These are phyloP conservation scores for Galerina sulciceps DNA, from an alignment of 768 basidiomycete species.

Conservation along the genomic window DNA sequence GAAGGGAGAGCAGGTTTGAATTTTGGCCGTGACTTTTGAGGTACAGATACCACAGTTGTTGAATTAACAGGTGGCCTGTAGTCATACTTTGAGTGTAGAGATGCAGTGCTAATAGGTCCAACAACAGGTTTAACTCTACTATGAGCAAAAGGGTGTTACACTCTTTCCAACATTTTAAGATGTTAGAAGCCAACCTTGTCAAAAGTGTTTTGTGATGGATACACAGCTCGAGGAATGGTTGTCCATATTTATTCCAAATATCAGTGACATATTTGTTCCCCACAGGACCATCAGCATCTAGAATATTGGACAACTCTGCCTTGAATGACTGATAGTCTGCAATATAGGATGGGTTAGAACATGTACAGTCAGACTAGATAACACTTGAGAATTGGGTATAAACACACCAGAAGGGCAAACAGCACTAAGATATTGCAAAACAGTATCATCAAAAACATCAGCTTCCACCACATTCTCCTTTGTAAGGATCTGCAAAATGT, in stretches of 20 bases:
- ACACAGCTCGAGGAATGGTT: conserved; percentile 42
- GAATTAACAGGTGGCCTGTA: conserved; percentile 26
- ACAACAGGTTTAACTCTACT: not conserved
- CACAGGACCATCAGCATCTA: conserved; percentile 35
- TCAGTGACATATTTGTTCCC: conserved; percentile 41
- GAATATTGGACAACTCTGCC: conserved; percentile 39
- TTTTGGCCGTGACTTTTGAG: conserved; percentile 24
- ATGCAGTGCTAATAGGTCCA: conserved; percentile 22
- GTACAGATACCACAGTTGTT: conserved; percentile 6
- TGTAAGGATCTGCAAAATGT: conserved; percentile 29
- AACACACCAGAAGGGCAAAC: conserved; percentile 44
- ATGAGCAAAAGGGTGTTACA: not conserved
- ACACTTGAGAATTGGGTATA: not conserved
- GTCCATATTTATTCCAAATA: conserved; percentile 37
- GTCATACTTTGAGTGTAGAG: conserved; percentile 35
- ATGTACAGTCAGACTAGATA: not conserved
- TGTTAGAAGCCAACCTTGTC: not conserved
- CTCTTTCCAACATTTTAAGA: not conserved
- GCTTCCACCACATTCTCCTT: conserved; percentile 28
- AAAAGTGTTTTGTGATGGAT: conserved; percentile 28
- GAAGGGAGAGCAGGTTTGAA: conserved; percentile 30
- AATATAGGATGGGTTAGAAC: no score
- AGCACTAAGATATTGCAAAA: conserved; percentile 39
- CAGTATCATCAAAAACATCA: conserved; percentile 39
- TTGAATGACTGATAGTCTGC: conserved; percentile 42